phyloP scores from a whole-genome alignment of 305 asterid species.

The Solanum aculeatissimum region DNA sequence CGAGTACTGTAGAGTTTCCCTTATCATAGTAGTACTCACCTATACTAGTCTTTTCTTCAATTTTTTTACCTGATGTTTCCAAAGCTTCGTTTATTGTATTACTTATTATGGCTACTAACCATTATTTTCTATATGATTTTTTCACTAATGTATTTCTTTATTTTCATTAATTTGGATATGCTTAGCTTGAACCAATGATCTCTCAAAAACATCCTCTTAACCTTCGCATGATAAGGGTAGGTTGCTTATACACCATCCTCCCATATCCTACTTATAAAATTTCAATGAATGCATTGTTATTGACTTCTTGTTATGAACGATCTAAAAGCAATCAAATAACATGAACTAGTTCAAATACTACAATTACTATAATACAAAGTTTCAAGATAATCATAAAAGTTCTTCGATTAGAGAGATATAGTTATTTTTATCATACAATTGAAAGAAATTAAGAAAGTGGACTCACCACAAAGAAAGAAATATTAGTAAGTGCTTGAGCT shows the following conservation, averaged over 20 bases:
- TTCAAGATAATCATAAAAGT: background rate
- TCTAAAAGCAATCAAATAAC: background rate
- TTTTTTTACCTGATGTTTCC: background rate
- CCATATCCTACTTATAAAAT: background rate
- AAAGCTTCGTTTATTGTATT: background rate
- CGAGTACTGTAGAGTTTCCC: too few species aligned
- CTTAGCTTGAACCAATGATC: background rate
- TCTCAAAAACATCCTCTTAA: background rate
- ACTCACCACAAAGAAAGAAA: background rate
- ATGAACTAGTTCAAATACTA: background rate
- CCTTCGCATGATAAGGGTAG: background rate
- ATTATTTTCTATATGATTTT: background rate
- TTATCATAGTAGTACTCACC: background rate
- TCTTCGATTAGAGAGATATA: background rate
- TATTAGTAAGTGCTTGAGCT: slow-evolving; percentile 10
- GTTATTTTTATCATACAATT: background rate
- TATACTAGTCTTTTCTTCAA: background rate
- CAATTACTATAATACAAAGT: background rate
- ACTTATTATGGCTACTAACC: background rate
- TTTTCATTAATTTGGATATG: background rate
- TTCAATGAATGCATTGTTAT: background rate
- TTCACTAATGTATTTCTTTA: background rate
- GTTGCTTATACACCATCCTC: background rate
- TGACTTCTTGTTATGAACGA: background rate
- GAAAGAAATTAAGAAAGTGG: background rate